These are phyloP conservation scores for Phoma sp. DNA, from an alignment of 2,329 filamentous ascomycete genomes.

Conservation along the genomic window DNA sequence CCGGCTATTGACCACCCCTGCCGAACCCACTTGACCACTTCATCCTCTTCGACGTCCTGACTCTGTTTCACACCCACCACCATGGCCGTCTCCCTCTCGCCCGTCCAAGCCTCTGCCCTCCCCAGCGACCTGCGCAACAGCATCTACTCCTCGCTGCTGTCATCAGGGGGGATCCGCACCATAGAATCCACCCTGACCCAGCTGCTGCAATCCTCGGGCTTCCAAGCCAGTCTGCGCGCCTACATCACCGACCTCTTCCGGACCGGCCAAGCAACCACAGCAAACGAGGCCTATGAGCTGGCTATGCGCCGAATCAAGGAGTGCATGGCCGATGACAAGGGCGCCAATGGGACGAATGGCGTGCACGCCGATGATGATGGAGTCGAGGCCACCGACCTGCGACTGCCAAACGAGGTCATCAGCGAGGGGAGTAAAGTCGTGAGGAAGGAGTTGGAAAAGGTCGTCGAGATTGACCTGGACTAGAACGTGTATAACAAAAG, in stretches of 20 bases:
- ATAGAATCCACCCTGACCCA: conserved; percentile 64
- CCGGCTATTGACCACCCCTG: too few relatives aligned
- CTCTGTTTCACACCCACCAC: conserved; percentile 22
- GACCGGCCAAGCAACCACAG: conserved; percentile 63
- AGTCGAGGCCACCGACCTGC: conserved; percentile 37
- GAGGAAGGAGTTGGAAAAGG: conserved; percentile 60
- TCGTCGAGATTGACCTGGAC: conserved; percentile 50
- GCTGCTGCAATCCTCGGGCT: conserved; percentile 64
- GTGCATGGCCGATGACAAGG: conserved; percentile 1
- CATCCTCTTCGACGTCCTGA: too few relatives aligned
- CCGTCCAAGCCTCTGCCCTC: conserved; percentile 51
- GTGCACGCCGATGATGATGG: conserved; percentile 42
- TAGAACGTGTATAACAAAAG: too few relatives aligned
- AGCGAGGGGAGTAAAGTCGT: conserved; percentile 60
- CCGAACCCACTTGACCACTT: too few relatives aligned
- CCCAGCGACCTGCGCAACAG: conserved; percentile 49
- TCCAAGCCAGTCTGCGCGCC: conserved; percentile 63
- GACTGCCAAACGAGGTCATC: conserved; percentile 58
- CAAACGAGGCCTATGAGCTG: conserved; percentile 62
- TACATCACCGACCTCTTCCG: conserved; percentile 65
- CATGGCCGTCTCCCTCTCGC: conserved; percentile 36
- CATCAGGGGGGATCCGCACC: conserved; percentile 59
- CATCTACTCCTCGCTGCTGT: conserved; percentile 57
- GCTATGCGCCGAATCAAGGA: conserved; percentile 53
- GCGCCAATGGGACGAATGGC: conserved; percentile 21